Base-by-base conservation (phyloP, 345 rosid species). In the Rubroshorea leprosula region DNA sequence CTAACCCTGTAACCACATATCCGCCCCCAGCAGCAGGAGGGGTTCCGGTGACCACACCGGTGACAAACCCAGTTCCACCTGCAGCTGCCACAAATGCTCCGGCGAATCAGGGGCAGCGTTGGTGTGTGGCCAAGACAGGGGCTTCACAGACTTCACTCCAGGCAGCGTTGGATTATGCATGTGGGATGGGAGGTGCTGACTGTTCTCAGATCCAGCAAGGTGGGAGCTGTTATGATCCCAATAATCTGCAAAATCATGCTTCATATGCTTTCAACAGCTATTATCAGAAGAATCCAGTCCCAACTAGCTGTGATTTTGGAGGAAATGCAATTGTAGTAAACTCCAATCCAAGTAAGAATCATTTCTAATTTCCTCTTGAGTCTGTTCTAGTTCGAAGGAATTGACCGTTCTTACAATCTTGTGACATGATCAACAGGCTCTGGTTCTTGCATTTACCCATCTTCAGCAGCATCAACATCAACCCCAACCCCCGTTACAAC, bases 221-320 rank as follows among this genome's bases (percentile, higher is more conserved):
- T 2, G 93, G 80, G 31, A 84, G 69, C 72, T 94, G 99, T 65
- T 90, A 82, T 68, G 77, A 74, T 18, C 99, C 97, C 0, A 73
- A 51, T 51, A 63, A 76, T 49, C 71, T 90, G 49, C 95, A 84
- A 65, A 83, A 65, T 69, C 99, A 90, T 65, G 99, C 97, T 6
- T 94, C 99, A 0, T 81, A 39, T 69, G 99, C 97, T 14, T 90
- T 94, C 77, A 94, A 94, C 60, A 87, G 86, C 76, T 94, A 94
- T 70, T 94, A 89, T 52, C 96, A 87, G 72, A 87, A 79, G 76
- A 87, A 82, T 63, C 95, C 95, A 24, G 68, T 48, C 49, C 78
- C 96, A 5, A 68, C 88, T 31, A 87, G 99, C 72, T 90, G 99
- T 41, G 89, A 94, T 53, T 94, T 94, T 48, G 92, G 97, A 27